These are phyloP conservation scores for Aspergillus biplanus DNA, from an alignment of 495 filamentous ascomycete species.

Conservation along the genomic window DNA sequence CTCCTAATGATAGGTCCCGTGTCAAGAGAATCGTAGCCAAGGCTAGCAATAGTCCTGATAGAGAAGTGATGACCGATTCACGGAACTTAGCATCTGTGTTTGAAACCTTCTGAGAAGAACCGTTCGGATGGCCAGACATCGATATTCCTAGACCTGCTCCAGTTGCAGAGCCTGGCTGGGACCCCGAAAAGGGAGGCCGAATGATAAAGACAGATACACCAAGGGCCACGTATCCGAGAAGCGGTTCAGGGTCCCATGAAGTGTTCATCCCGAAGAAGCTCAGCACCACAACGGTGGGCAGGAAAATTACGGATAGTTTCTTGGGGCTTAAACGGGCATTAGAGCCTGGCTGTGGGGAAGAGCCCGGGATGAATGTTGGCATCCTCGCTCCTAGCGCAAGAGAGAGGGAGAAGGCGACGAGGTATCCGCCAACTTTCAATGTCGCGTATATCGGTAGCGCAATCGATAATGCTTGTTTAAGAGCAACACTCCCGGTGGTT, in stretches of 20 bases:
- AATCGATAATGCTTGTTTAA: conserved; percentile 39
- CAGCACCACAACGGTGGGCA: conserved; percentile 32
- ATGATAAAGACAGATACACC: conserved; percentile 41
- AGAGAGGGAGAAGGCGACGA: conserved; percentile 55
- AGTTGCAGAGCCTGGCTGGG: conserved; percentile 8
- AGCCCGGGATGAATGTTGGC: conserved; percentile 30
- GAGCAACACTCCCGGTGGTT: conserved; percentile 19
- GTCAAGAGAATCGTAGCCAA: conserved; percentile 28
- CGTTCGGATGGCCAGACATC: conserved; percentile 16
- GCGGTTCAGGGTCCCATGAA: conserved; percentile 35
- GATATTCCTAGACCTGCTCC: conserved; percentile 34
- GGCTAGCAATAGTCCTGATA: conserved; percentile 34
- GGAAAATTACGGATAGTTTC: conserved; percentile 31
- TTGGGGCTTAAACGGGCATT: conserved; percentile 35
- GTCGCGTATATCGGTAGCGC: conserved; percentile 61
- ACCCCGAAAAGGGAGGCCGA: conserved; percentile 15
- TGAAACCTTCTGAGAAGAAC: conserved; percentile 18
- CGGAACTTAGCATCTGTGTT: conserved; percentile 19
- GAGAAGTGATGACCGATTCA: conserved; percentile 35
- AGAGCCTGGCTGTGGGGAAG: conserved; percentile 5
- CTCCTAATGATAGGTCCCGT: conserved; percentile 27
- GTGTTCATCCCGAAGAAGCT: conserved; percentile 41
- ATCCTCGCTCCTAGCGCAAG: conserved; percentile 48
- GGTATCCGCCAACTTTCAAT: conserved; percentile 57
- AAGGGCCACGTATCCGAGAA: conserved; percentile 52